Base-by-base conservation (phyloP, 371 early-diverging fungal genomes). In the Hamiltosporidium magnivora region DNA sequence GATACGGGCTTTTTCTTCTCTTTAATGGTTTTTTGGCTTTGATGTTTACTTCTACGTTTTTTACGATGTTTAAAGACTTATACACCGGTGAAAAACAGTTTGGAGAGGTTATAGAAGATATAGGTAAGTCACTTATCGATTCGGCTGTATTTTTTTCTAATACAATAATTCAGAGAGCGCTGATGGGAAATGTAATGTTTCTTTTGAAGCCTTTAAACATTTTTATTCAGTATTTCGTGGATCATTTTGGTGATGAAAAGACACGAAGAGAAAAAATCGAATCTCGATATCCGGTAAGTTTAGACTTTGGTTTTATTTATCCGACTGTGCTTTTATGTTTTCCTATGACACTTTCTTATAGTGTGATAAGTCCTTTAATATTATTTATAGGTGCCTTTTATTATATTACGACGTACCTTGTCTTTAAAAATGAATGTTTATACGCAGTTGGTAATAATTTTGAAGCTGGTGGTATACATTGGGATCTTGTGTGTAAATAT, bases 401-500 rank as follows among this genome's bases (percentile, higher is more conserved):
- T 68, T 82, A 73, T 66, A 54, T 72, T 43, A 54, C 68, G n/a
- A 62, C 64, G n/a, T 82, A 72, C 63, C 58, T 74, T 62, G 70
- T 70, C 3, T 76, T 69, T 41, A 82, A 80, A 64, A 64, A 72
- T 54, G 80, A 80, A n/a, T 79, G 80, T 61, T 14, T 82, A 37
- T 80, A 82, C 63, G 66, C 68, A 43, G 55, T 72, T 12, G 67
- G 54, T 12, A 82, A 76, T 69, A 64, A 76, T n/a, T 69, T 66
- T 56, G 83, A 82, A 61, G 70, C 77, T 25, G 83, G 83, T 14
- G 83, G 83, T 9, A 64, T 56, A 41, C 73, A 69, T 65, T 82
- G 80, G 80, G 66, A 68, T 39, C 38, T 44, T 25, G 63, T 73
- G 9, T 66, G 52, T 44, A 66, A 53, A 36, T 68, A 64, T 44